Evolutionary conservation across 2,329 filamentous ascomycete species (phyloP).

Genomic region (Arthrobotrys pseudoclavata): DNA sequence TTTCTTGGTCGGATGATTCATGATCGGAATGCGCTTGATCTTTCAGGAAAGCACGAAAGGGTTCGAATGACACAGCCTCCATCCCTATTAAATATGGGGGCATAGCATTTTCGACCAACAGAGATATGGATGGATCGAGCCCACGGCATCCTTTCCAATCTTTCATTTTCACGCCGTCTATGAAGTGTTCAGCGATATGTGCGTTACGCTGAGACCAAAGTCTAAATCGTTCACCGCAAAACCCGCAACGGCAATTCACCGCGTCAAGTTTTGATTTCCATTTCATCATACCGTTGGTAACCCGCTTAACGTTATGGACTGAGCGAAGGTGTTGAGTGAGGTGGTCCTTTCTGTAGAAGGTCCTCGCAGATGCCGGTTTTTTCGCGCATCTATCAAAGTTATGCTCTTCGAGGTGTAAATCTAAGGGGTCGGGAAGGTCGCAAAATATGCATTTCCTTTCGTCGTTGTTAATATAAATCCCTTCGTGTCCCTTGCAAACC

Average conservation of each 20-base stretch:
- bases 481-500: conserved; percentile 70
- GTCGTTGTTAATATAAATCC: conserved; percentile 74
- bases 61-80: conserved; percentile 65
- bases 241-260: conserved; percentile 76
- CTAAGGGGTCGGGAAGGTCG: conserved; percentile 71
- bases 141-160: conserved; percentile 80
- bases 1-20: conserved; percentile 74
- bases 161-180: conserved; percentile 76
- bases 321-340: conserved; percentile 76
- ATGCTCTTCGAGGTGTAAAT: conserved; percentile 73
- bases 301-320: conserved; percentile 75
- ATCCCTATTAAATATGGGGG: conserved; percentile 73
- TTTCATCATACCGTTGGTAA: conserved; percentile 73
- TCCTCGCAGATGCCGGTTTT: conserved; percentile 73
- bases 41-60: conserved; percentile 69
- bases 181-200: conserved; percentile 78
- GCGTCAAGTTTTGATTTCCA: conserved; percentile 75
- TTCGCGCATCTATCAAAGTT: conserved; percentile 77
- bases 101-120: conserved; percentile 77
- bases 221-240: conserved; percentile 75
- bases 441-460: conserved; percentile 74
- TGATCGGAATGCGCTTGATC: conserved; percentile 71
- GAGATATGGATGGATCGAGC: conserved; percentile 74
- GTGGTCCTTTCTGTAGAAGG: conserved; percentile 77
- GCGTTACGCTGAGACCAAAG: conserved; percentile 75